Evolutionary conservation across 495 filamentous ascomycete species (phyloP), one percentile per base, ranked within the genome.

Genomic region (Neurospora sp.): DNA sequence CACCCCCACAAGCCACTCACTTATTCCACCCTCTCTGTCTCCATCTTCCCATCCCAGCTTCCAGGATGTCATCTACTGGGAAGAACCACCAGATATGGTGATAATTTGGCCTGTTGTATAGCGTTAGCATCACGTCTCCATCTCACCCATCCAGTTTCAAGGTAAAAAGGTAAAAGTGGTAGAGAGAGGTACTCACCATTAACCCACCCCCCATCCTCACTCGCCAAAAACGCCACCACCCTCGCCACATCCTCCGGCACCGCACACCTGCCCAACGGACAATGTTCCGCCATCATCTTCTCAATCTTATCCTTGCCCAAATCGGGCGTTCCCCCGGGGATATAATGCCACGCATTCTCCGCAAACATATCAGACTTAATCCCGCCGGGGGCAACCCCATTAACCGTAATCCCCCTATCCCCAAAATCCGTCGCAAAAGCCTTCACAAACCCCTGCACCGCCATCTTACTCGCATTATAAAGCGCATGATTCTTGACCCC

Each of bases 311-410:
- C 77, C 20, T 72, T 77, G 0, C 77, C 77, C 37, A 69, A 69
- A 9, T 79, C 77, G 27, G 79, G 78, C 0, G 71, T 70, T 12
- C 76, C 79, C 69, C 84, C 86, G 8, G 88, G 88, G 39, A 86
- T 84, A 75, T 93, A 92, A 72, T 90, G 86, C 87, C 88, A 89
- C 8, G 88, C 85, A 76, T 90, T 89, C 74, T 88, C 84, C 40
- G 87, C 81, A 80, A 87, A 92, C 92, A 94, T 94, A 76, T 94
- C 92, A 41, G 86, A 90, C 88, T 93, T 93, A 79, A 93, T 88
- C 9, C 91, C 92, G 18, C 91, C 92, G 0, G 92, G 92, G 0
- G 92, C 91, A 45, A 94, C 88, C 3, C 88, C 89, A 72, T 94
- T 93, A 73, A 93, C 91, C 0, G 91, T 94, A 81, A 92, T 92